phyloP scores from a whole-genome alignment of 768 basidiomycete species.

The Rhodotorula toruloides region DNA sequence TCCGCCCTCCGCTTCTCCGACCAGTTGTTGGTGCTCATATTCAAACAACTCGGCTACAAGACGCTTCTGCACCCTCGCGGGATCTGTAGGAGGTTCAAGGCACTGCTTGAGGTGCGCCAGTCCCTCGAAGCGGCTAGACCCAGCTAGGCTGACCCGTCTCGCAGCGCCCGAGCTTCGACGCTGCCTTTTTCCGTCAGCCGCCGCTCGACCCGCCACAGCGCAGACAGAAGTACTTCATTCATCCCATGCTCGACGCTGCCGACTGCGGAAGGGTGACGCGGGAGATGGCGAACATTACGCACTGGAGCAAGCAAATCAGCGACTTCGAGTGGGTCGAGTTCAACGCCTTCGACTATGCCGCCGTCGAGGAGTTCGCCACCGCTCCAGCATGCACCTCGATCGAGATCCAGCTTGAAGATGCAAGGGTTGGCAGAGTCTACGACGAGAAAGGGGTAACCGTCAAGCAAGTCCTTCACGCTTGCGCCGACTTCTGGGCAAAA shows the following conservation, averaged over 20 bases:
- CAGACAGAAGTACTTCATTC: not conserved
- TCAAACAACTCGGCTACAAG: not conserved
- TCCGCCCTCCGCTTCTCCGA: not conserved
- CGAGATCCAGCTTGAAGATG: not conserved
- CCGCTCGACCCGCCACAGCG: too few species aligned
- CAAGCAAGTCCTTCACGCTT: not conserved
- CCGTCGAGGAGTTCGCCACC: not conserved
- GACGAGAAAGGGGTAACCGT: not conserved
- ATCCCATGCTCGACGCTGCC: not conserved
- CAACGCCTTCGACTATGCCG: not conserved
- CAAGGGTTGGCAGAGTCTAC: not conserved
- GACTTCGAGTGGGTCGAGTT: not conserved
- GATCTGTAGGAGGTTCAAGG: not conserved
- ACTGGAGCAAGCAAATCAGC: not conserved
- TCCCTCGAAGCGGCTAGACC: not conserved
- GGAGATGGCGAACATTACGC: too few species aligned
- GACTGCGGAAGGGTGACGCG: not conserved
- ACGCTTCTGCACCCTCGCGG: not conserved
- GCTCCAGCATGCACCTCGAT: not conserved
- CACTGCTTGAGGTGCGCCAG: not conserved
- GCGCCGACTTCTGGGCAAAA: not conserved
- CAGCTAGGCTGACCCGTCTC: not conserved
- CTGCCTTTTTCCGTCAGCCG: not conserved
- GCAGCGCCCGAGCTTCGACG: not conserved
- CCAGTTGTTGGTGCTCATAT: not conserved